phyloP scores from a whole-genome alignment of 345 rosid genomes.

The Aegle marmelos region DNA sequence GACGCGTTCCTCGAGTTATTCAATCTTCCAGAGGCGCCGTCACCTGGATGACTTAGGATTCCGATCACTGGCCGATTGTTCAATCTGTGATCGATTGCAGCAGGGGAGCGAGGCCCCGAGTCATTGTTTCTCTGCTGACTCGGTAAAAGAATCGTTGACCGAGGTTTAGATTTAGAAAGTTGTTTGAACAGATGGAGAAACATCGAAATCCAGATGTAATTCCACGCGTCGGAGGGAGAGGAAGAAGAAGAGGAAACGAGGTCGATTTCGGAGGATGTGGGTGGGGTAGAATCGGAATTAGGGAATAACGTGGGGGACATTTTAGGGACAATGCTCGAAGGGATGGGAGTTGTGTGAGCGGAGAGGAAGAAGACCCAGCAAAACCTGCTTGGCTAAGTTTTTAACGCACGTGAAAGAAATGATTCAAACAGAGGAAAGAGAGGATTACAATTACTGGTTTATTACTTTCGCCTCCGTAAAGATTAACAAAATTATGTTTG shows the following conservation, averaged over 20 bases:
- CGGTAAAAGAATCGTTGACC: constrained; percentile 46
- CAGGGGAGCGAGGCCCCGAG: constrained; percentile 36
- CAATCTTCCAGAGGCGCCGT: constrained; percentile 83
- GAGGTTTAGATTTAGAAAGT: constrained; percentile 29
- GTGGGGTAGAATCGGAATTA: constrained; percentile 27
- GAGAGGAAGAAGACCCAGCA: background rate
- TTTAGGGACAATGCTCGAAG: constrained; percentile 9
- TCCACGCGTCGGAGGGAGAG: constrained; percentile 33
- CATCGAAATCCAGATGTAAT: constrained; percentile 47
- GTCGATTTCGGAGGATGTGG: constrained; percentile 23
- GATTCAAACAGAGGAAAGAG: no score
- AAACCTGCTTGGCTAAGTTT: background rate
- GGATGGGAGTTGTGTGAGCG: background rate
- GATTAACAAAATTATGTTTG: no score
- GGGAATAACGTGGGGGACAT: constrained; percentile 36
- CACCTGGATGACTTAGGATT: constrained; percentile 80
- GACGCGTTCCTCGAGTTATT: constrained; percentile 51
- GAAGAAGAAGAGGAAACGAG: constrained; percentile 19
- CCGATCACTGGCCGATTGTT: constrained; percentile 85
- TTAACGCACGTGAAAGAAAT: no score
- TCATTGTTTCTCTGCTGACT: constrained; percentile 23
- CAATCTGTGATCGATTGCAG: constrained; percentile 36
- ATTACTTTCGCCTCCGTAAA: no score
- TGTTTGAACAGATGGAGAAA: constrained; percentile 49
- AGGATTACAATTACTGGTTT: no score